phyloP scores from a whole-genome alignment of 2,329 filamentous ascomycete species.

The Emergomyces orientalis region DNA sequence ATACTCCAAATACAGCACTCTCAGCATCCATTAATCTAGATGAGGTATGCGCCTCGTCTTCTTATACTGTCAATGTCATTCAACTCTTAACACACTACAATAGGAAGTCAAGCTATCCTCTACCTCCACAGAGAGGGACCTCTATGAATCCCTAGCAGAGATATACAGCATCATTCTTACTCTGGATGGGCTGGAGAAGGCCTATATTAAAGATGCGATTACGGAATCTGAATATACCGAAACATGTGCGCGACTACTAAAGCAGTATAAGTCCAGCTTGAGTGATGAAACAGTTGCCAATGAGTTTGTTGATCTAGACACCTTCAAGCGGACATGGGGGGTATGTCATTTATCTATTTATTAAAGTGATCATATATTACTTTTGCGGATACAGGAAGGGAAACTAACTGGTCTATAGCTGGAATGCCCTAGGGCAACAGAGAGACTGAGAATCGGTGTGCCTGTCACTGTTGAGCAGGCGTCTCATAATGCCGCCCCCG shows the following conservation, averaged over 20 bases:
- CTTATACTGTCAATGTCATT: constrained; percentile 16
- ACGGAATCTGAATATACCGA: constrained; percentile 89
- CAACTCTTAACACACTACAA: constrained; percentile 11
- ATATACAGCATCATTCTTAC: constrained; percentile 97
- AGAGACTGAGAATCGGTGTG: constrained; percentile 83
- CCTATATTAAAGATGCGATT: constrained; percentile 91
- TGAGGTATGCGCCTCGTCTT: constrained; percentile 51
- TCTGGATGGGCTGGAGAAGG: constrained; percentile 89
- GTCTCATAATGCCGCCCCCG: constrained; percentile 38
- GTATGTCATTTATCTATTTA: constrained; percentile 44
- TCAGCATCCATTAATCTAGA: constrained; percentile 89
- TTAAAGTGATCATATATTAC: not conserved
- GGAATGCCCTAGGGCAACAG: constrained; percentile 87
- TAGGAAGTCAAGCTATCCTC: constrained; percentile 92
- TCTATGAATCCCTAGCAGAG: constrained; percentile 92
- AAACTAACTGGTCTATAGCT: constrained; percentile 47
- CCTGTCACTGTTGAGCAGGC: constrained; percentile 68
- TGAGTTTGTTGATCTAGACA: constrained; percentile 79
- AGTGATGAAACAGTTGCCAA: constrained; percentile 83
- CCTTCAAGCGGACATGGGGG: constrained; percentile 86
- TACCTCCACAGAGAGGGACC: constrained; percentile 77
- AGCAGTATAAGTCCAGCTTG: constrained; percentile 93
- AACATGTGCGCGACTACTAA: constrained; percentile 83
- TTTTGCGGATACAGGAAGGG: no score
- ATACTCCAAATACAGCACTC: constrained; percentile 72